Evolutionary conservation across 495 filamentous ascomycete genomes (phyloP), one percentile per base, ranked within the genome.

Genomic region (Hypoxylon fragiforme): DNA sequence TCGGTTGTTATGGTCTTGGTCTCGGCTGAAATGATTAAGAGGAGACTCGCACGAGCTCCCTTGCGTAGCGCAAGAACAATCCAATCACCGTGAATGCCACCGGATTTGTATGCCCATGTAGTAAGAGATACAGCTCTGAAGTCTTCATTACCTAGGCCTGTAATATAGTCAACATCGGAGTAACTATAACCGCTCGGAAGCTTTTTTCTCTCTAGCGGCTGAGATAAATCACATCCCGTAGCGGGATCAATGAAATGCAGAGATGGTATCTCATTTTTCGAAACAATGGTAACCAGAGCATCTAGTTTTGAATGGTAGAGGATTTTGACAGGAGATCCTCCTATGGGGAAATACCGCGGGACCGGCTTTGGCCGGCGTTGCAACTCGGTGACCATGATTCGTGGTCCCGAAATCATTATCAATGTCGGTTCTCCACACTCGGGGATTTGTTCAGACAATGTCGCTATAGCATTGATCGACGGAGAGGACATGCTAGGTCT

Each of bases 211-310:
- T 73, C 68, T 7, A 69, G 41, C 0, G 74, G 69, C 24, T 42
- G 60, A 0, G 76, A 77, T 4, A 81, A 58, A 38, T 78, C 69
- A 24, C 62, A 44, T 2, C 77, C 78, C 1, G 77, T 78, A 15
- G 70, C 67, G 1, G 74, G 75, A 49, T 82, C 72, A 13, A 80
- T 56, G 50, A 82, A 82, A 51, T 60, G 62, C 50, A 77, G 54
- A 16, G 66, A 73, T 12, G 73, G 66, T 41, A 50, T 53, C 2
- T 70, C 63, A 22, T 66, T 53, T 14, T 67, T 65, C 12, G 60
- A 66, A 3, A 81, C 74, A 1, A 77, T 81, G 0, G 75, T 76
- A 28, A 86, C 70, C 2, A 87, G 71, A 49, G 76, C 73, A 3
- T 74, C 67, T 3, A 83, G 69, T 21, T 57, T 57, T 8, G 72